Conservation (phyloP, 23 red algal genomes). For the Chondrus crispus region DNA sequence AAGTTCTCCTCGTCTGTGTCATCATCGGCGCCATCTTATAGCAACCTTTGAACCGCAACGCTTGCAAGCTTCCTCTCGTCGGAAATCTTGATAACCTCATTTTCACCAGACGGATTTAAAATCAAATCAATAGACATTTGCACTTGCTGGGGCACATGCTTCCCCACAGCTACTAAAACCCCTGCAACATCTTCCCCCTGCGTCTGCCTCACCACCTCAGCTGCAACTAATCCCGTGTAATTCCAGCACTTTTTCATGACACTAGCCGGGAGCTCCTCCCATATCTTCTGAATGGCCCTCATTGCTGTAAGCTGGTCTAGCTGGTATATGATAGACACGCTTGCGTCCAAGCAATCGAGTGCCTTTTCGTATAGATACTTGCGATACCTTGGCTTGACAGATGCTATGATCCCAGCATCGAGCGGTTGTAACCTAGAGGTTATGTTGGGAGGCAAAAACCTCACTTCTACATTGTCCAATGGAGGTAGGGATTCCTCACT, state of each 20-base stretch:
- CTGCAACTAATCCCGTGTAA: background rate
- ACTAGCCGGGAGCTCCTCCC: no score
- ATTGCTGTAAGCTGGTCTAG: background rate
- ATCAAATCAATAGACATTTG: no score
- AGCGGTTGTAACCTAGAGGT: background rate
- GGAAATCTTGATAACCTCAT: no score
- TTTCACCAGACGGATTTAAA: no score
- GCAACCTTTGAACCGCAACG: no score
- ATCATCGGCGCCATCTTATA: no score
- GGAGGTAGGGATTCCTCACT: background rate
- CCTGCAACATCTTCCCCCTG: no score
- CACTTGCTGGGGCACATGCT: no score
- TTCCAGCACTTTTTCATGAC: constrained; percentile 3
- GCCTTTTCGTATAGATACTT: background rate
- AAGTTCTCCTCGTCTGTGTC: no score
- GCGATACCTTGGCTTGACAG: background rate
- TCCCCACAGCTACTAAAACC: no score
- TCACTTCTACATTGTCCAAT: background rate
- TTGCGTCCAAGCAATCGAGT: background rate
- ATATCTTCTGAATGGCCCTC: background rate
- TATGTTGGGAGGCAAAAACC: background rate
- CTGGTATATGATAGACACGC: background rate
- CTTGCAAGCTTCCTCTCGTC: no score
- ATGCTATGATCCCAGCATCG: constrained; percentile 1
- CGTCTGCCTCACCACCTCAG: no score